These are phyloP conservation scores for Kodamaea kakaduensis DNA, from an alignment of 805 yeast genomes.

Conservation along the genomic window DNA sequence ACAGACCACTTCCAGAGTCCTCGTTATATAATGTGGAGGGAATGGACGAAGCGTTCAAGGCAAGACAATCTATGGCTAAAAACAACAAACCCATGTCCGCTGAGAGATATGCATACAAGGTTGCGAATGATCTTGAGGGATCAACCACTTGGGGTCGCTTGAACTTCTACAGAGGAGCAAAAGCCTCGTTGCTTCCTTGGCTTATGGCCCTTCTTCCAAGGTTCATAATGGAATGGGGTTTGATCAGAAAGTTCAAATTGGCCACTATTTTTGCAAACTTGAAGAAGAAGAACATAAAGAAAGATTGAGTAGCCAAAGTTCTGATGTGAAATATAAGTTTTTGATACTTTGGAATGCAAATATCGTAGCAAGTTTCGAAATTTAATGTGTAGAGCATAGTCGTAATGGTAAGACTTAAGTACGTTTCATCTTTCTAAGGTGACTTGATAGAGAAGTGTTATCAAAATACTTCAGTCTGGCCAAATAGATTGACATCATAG, in stretches of 20 bases:
- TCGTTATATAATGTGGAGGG: constrained; percentile 54
- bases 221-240: constrained; percentile 38
- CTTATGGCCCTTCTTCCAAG: constrained; percentile 13
- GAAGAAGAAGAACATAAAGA: neutral
- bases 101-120: constrained; percentile 51
- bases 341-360: too few relatives aligned
- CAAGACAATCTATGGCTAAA: constrained; percentile 56
- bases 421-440: too few relatives aligned
- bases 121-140: constrained; percentile 44
- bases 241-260: constrained; percentile 35
- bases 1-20: constrained; percentile 50
- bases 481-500: too few relatives aligned
- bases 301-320: neutral
- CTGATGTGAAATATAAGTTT: too few relatives aligned
- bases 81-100: constrained; percentile 58
- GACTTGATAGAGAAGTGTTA: too few relatives aligned
- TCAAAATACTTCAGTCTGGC: too few relatives aligned
- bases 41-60: constrained; percentile 44
- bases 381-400: too few relatives aligned
- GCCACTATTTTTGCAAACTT: constrained; percentile 19
- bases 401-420: too few relatives aligned
- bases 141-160: constrained; percentile 2
- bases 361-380: too few relatives aligned
- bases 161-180: constrained; percentile 6
- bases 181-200: neutral